A percentile compares a stretch with the other conserved stretches of the same genome.
phyloP scores from a whole-genome alignment of 305 asterid species.

The Petunia hybrid region DNA sequence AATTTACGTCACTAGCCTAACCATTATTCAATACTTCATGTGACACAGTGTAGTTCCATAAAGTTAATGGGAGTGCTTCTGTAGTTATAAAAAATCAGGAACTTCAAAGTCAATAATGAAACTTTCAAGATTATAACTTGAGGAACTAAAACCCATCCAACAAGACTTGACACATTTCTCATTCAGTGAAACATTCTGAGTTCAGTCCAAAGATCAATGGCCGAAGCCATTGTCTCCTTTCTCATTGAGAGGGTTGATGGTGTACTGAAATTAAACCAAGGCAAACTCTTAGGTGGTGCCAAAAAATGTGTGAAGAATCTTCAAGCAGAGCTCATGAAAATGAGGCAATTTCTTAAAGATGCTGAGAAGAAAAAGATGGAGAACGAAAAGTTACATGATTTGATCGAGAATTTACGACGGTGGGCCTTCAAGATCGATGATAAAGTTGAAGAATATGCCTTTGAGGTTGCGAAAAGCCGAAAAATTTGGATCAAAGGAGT shows the following conservation, averaged over 20 bases:
- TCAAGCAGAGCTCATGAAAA: slow-evolving; percentile 2
- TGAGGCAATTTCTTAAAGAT: background rate
- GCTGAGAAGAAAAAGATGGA: slow-evolving; percentile 10
- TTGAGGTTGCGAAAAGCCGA: slow-evolving; percentile 12
- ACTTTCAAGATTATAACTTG: slow-evolving; percentile 1
- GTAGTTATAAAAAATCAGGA: background rate
- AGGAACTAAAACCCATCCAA: background rate
- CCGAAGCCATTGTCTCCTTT: slow-evolving; percentile 23
- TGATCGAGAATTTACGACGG: slow-evolving; percentile 1
- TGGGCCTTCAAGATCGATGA: slow-evolving; percentile 17
- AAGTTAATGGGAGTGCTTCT: background rate
- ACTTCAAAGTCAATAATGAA: background rate
- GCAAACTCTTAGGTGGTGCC: background rate
- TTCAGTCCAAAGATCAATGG: background rate
- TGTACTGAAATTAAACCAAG: background rate
- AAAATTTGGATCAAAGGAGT: background rate
- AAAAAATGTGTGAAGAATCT: slow-evolving; percentile 6
- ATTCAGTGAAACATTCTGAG: background rate
- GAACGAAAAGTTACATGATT: background rate
- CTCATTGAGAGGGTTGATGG: slow-evolving; percentile 28
- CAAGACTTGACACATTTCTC: background rate
- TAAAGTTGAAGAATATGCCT: slow-evolving; percentile 20
- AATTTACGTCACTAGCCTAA: background rate
- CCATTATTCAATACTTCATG: background rate
- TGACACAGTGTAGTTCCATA: background rate